A percentile compares a stretch with the other conserved stretches of the same genome.
Conservation (phyloP, 768 basidiomycete species). For the Lentinula boryana region DNA sequence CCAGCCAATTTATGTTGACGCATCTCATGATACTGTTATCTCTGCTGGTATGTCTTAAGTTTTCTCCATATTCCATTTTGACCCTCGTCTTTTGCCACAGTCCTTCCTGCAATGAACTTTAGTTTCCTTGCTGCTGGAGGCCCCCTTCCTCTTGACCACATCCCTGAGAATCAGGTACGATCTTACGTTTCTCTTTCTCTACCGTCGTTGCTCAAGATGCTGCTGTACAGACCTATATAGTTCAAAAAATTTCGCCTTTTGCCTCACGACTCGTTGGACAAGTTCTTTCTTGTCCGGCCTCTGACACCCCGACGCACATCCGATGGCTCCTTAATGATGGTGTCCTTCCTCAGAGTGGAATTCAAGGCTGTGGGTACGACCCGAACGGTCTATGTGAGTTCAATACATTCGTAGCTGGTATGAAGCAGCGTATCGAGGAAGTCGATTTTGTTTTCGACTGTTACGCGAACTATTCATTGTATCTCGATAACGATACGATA, state of each 20-base stretch:
- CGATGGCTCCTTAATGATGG: slow-evolving; percentile 73
- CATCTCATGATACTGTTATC: slow-evolving; percentile 69
- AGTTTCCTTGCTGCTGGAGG: slow-evolving; percentile 55
- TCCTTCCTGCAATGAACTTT: slow-evolving; percentile 70
- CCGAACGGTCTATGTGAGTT: slow-evolving; percentile 60
- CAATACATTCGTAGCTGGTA: slow-evolving; percentile 50
- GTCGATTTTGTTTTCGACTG: slow-evolving; percentile 66
- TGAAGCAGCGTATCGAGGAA: slow-evolving; percentile 49
- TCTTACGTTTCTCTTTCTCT: slow-evolving; percentile 37
- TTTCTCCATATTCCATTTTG: background rate
- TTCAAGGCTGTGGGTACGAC: slow-evolving; percentile 56
- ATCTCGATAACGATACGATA: slow-evolving; percentile 30
- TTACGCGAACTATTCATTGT: slow-evolving; percentile 40
- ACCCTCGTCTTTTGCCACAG: slow-evolving; percentile 20
- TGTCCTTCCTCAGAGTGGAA: slow-evolving; percentile 59
- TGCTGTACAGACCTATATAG: slow-evolving; percentile 33
- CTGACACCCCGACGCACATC: slow-evolving; percentile 35
- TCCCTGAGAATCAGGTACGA: slow-evolving; percentile 47
- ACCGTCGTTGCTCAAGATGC: slow-evolving; percentile 12
- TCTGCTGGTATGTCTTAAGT: slow-evolving; percentile 40
- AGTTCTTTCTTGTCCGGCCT: slow-evolving; percentile 34
- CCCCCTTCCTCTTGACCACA: slow-evolving; percentile 57
- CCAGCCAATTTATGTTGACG: slow-evolving; percentile 67
- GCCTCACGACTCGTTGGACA: slow-evolving; percentile 35
- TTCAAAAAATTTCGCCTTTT: slow-evolving; percentile 28